Evolutionary conservation across 192 early-diverging fungal genomes (phyloP).

Genomic region (Linnemannia zychae): DNA sequence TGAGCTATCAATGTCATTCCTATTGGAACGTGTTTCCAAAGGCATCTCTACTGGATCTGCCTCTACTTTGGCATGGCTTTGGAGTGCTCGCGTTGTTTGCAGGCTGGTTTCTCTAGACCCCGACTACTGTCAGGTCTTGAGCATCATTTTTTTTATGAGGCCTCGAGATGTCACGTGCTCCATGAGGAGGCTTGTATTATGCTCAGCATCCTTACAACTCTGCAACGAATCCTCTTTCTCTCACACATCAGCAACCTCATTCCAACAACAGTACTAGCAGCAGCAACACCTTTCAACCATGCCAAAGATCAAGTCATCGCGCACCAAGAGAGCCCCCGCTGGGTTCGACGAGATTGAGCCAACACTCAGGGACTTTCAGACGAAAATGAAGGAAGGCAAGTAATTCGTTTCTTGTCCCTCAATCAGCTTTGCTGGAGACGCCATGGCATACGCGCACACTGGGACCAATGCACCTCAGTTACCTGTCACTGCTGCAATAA

Average conservation of each 20-base stretch:
- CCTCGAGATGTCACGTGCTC: neutral
- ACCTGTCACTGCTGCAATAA: neutral
- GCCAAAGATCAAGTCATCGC: conserved; percentile 81
- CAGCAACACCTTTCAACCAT: conserved; percentile 61
- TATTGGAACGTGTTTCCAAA: too few relatives aligned
- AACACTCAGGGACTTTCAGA: conserved; percentile 88
- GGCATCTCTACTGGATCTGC: too few relatives aligned
- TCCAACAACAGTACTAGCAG: neutral
- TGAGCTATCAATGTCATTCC: too few relatives aligned
- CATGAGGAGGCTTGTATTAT: neutral
- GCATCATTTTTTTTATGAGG: too few relatives aligned
- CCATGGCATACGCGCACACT: neutral
- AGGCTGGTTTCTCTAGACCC: too few relatives aligned
- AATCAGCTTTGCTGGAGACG: neutral
- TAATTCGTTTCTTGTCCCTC: conserved; percentile 19
- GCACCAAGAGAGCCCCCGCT: conserved; percentile 90
- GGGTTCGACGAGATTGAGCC: conserved; percentile 98
- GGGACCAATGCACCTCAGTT: neutral
- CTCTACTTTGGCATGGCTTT: too few relatives aligned
- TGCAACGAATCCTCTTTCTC: neutral
- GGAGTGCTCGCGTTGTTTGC: too few relatives aligned
- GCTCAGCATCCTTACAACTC: neutral
- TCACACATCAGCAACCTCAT: conserved; percentile 2
- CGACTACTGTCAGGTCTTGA: too few relatives aligned
- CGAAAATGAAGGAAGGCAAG: conserved; percentile 95